Evolutionary conservation across 331 rosid species (phyloP).

Genomic region (Ulmus americana): DNA sequence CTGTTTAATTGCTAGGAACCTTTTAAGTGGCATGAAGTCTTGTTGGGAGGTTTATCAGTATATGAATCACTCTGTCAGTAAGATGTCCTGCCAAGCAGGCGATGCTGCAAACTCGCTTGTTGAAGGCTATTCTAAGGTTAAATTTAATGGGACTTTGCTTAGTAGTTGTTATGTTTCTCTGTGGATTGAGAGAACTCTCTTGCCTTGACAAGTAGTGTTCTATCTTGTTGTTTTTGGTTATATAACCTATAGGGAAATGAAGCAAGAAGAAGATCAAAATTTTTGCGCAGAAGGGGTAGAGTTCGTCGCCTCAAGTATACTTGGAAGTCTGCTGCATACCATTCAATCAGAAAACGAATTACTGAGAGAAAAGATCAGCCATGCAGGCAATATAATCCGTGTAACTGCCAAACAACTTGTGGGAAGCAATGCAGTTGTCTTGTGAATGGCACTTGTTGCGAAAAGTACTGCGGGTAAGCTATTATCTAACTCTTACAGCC

Average conservation of each 20-base stretch:
- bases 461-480: conserved; percentile 96
- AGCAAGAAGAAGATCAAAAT: conserved; percentile 83
- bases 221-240: conserved; percentile 16
- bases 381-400: conserved; percentile 96
- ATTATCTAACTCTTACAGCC: conserved; percentile 1
- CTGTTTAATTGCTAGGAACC: conserved; percentile 91
- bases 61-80: conserved; percentile 76
- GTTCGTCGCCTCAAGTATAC: conserved; percentile 96
- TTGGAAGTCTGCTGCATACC: conserved; percentile 97
- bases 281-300: conserved; percentile 87
- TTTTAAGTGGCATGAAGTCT: conserved; percentile 75
- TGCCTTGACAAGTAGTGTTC: conserved; percentile 21
- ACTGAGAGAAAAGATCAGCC: conserved; percentile 97
- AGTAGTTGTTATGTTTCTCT: conserved; percentile 17
- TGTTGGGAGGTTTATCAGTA: conserved; percentile 92
- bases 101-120: conserved; percentile 71
- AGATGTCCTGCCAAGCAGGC: conserved; percentile 63
- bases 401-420: conserved; percentile 88
- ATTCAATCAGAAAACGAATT: conserved; percentile 89
- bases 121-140: conserved; percentile 92
- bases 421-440: conserved; percentile 97
- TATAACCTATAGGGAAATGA: conserved; percentile 72
- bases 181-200: conserved; percentile 16
- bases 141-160: conserved; percentile 27
- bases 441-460: conserved; percentile 90